These are phyloP conservation scores for Mycena venus DNA, from an alignment of 768 basidiomycete genomes.

Conservation along the genomic window DNA sequence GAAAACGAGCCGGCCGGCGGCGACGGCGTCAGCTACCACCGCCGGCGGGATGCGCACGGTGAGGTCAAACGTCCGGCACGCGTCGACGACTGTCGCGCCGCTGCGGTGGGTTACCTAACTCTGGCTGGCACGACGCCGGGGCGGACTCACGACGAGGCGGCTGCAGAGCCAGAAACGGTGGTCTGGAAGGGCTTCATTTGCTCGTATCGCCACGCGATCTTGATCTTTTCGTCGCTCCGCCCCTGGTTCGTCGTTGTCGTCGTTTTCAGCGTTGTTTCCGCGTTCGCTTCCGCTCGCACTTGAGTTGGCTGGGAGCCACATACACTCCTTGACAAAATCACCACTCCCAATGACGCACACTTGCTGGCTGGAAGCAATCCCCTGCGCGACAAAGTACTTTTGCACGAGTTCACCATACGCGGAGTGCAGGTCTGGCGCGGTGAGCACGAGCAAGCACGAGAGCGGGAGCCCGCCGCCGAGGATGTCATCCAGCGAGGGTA, in stretches of 20 bases:
- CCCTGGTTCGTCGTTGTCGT: constrained; percentile 51
- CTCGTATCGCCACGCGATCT: constrained; percentile 98
- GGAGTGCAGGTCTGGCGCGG: constrained; percentile 90
- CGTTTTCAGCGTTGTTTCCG: too few species aligned
- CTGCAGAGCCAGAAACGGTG: constrained; percentile 67
- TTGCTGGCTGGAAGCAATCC: constrained; percentile 78
- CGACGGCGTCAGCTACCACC: constrained; percentile 59
- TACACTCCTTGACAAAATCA: constrained; percentile 68
- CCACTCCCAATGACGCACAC: constrained; percentile 74
- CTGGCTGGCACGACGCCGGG: background rate
- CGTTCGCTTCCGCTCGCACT: too few species aligned
- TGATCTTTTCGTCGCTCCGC: constrained; percentile 74
- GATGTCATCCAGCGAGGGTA: constrained; percentile 95
- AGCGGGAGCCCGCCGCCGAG: constrained; percentile 93
- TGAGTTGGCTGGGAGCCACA: constrained; percentile 77
- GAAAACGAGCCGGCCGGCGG: constrained; percentile 53
- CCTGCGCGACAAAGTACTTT: constrained; percentile 92
- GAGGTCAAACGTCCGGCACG: constrained; percentile 82
- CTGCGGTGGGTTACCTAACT: constrained; percentile 35
- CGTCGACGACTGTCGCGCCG: constrained; percentile 67
- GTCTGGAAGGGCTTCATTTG: constrained; percentile 94
- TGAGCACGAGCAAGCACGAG: constrained; percentile 77
- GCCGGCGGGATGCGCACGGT: constrained; percentile 69
- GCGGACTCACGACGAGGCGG: constrained; percentile 55
- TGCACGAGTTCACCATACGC: constrained; percentile 88